Evolutionary conservation across 306 rosid species (phyloP), one percentile per base, ranked within the genome.

Genomic region (Rosa persica): DNA sequence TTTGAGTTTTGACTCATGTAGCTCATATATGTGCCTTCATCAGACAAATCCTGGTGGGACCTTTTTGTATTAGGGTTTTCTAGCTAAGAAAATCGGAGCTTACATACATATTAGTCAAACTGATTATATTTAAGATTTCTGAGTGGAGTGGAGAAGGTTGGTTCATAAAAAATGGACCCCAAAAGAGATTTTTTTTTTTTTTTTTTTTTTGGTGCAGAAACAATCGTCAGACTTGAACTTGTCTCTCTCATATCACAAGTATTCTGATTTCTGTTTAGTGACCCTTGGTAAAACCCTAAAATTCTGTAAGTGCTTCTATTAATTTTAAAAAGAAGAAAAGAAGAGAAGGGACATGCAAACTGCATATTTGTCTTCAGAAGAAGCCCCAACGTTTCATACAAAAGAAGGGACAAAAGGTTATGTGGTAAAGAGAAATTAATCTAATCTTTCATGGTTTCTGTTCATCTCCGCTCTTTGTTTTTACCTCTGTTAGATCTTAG

Each of bases 21-120:
- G 46, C 71, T 52, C 71, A 62, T 70, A 44, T 62, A 20, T 40
- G 8, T 67, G 20, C 16, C 55, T 3, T 38, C 17, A 23, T 61
- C 44, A 75, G 42, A 75, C 77, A 58, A 76, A 72, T 39, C 73
- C 39, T 58, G 38, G 69, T 70, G 74, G 83, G 80, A 38, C 70
- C 76, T 75, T 55, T 22, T 39, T 47, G 30, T 36, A 34, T 58
- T 47, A 19, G 19, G 52, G 54, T 47, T 67, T 74, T 52, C 6
- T 9, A 23, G 4, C n/a, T 62, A 2, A 30, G 39, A 61, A 58
- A 15, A 12, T 27, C 16, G 5, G 15, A 10, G 36, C 66, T 17
- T 60, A 25, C 36, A 23, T n/a, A 22, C 30, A 6, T 55, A n/a
- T 55, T 51, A 51, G 57, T 51, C 70, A 60, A 43, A 8, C 20